A percentile compares a stretch with the other conserved stretches of the same genome.
Conservation (phyloP, 2,329 filamentous ascomycete species). For the Neophaeococcomyces mojaviensis region DNA sequence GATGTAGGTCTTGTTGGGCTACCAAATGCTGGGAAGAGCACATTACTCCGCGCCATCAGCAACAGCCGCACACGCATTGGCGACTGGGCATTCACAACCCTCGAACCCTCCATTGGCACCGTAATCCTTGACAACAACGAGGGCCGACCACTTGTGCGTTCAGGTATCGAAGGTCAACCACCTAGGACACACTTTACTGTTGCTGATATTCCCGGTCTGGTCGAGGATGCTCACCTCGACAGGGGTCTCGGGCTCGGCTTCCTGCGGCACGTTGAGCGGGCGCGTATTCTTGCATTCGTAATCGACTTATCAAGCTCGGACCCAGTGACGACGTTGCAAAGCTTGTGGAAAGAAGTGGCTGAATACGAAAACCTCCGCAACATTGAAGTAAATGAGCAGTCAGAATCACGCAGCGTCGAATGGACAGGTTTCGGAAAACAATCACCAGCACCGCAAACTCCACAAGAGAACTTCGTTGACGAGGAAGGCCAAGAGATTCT, state of each 20-base stretch:
- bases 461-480: conserved; percentile 6
- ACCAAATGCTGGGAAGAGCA: conserved; percentile 94
- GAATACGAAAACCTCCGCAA: conserved; percentile 79
- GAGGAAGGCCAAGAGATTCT: conserved; percentile 14
- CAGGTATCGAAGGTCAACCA: conserved; percentile 40
- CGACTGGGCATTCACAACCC: conserved; percentile 92
- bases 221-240: conserved; percentile 87
- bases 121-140: conserved; percentile 84
- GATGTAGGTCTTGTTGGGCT: conserved; percentile 92
- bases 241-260: conserved; percentile 86
- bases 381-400: conserved; percentile 58
- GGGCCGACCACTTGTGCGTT: conserved; percentile 57
- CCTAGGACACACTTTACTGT: conserved; percentile 77
- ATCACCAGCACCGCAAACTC: conserved; percentile 3
- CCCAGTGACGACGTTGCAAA: conserved; percentile 68
- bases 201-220: conserved; percentile 89
- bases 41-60: conserved; percentile 76
- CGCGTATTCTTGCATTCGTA: conserved; percentile 87
- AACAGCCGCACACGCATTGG: conserved; percentile 85
- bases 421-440: conserved; percentile 33
- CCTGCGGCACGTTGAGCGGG: conserved; percentile 86
- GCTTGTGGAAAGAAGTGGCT: conserved; percentile 83
- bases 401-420: conserved; percentile 50
- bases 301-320: conserved; percentile 75
- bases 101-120: conserved; percentile 91